Base-by-base conservation (phyloP, 2,329 filamentous ascomycete genomes). In the Botrytis galanthina region DNA sequence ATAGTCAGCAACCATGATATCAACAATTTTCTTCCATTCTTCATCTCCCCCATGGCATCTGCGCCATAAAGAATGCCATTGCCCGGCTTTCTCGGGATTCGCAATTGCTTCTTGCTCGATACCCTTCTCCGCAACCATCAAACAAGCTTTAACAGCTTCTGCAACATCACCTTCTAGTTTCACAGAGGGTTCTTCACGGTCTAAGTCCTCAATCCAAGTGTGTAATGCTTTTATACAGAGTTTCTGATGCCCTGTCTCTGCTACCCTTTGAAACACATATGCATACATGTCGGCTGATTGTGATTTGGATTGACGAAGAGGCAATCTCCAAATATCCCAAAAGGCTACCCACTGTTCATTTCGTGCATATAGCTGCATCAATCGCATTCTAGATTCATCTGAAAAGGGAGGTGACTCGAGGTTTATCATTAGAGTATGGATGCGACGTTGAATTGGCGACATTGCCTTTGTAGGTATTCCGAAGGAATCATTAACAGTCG, bases 151-250 rank as follows among this genome's bases (percentile, higher is more conserved):
- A n/a, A 92, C 77, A 2, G 86, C 82, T 1, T 81, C 74, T 66
- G 84, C 84, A 8, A 92, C 76, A 1, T 80, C 74, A 1, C 83
- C 85, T 14, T 82, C 75, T 0, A 86, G 81, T 37, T 76, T 70
- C 26, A 93, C 84, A 0, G 83, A 82, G 1, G 86, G 86, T 0
- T 84, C 75, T 78, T 93, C 90, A 64, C 82, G 80, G 29, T 83
- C 75, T 87, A 93, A 90, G 78, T 91, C 88, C 3, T 85, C 84
- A n/a, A 88, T 84, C 78, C 86, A 87, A 75, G 83, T 85, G n/a
- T 84, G 85, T 75, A 88, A 81, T 35, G 83, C 85, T 74, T 84
- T 83, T 71, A 81, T 84, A 79, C 84, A 89, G 75, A 83, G 80
- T 66, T 73, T 77, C 73, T 84, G 81, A 75, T 87, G 82, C 0